These are phyloP conservation scores for Puccinellia tenuiflora DNA, from an alignment of 176 grass and related monocot genomes.

Conservation along the genomic window DNA sequence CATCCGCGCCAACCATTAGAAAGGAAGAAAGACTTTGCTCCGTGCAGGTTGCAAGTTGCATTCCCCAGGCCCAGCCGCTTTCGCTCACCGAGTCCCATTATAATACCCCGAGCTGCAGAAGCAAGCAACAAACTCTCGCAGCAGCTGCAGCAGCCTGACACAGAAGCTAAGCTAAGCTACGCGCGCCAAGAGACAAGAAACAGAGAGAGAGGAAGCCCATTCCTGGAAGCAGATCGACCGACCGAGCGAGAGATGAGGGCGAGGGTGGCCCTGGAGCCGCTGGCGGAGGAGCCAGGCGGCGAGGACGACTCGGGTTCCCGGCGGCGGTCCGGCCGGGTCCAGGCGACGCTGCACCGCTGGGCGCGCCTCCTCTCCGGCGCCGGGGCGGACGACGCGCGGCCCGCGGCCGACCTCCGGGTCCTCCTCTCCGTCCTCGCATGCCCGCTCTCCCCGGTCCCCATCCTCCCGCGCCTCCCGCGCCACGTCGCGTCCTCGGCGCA, in stretches of 20 bases:
- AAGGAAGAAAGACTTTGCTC: neutral
- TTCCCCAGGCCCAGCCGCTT: neutral
- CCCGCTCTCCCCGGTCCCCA: slow-evolving; percentile 87
- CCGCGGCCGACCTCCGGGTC: slow-evolving; percentile 59
- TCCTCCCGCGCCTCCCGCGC: slow-evolving; percentile 53
- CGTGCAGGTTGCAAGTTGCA: slow-evolving; percentile 2
- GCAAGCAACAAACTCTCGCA: slow-evolving; percentile 23
- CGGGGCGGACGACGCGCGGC: slow-evolving; percentile 22
- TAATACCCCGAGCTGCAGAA: slow-evolving; percentile 9
- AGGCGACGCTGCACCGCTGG: slow-evolving; percentile 45
- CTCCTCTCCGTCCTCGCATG: slow-evolving; percentile 90
- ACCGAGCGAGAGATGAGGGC: slow-evolving; percentile 15
- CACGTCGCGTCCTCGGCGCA: slow-evolving; percentile 83
- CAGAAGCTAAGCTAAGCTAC: slow-evolving; percentile 34
- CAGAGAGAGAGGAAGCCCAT: neutral
- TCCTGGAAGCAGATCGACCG: neutral
- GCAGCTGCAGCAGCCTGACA: slow-evolving; percentile 12
- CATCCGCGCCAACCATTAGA: neutral
- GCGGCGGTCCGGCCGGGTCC: slow-evolving; percentile 19
- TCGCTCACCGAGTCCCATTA: neutral
- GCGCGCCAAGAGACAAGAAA: neutral
- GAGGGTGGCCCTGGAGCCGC: slow-evolving; percentile 69
- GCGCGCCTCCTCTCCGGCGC: slow-evolving; percentile 42
- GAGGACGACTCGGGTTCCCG: slow-evolving; percentile 44
- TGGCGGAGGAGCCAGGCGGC: slow-evolving; percentile 89